Evolutionary conservation across 129 eudicot species (phyloP).

Genomic region (Ambrosia trifida): DNA sequence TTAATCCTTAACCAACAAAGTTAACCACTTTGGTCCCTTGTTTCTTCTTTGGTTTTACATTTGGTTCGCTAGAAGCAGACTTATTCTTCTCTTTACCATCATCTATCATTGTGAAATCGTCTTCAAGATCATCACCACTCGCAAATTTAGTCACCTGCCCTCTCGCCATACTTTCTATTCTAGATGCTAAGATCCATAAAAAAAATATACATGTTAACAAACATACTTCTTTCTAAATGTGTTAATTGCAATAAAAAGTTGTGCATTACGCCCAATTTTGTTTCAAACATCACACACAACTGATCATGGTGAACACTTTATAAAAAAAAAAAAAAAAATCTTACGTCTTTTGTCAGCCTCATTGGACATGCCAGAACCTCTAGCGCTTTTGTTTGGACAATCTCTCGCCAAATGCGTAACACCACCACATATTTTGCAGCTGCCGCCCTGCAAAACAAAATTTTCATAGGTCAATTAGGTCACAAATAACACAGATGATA

Average conservation of each 20-base stretch:
- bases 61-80: constrained; percentile 19
- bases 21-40: constrained; percentile 86
- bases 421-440: constrained; percentile 88
- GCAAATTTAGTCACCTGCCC: constrained; percentile 60
- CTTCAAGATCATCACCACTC: constrained; percentile 66
- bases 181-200: constrained; percentile 34
- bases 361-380: constrained; percentile 28
- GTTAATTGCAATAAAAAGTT: background rate
- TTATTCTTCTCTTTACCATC: constrained; percentile 23
- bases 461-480: background rate
- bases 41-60: constrained; percentile 59
- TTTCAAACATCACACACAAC: background rate
- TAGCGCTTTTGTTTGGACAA: constrained; percentile 71
- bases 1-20: constrained; percentile 54
- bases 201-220: background rate
- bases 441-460: constrained; percentile 69
- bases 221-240: background rate
- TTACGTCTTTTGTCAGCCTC: constrained; percentile 47
- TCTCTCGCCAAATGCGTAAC: constrained; percentile 91
- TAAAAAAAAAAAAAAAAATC: constrained; percentile 31
- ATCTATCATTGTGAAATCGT: constrained; percentile 58
- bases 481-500: background rate
- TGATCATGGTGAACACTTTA: background rate
- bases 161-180: constrained; percentile 42
- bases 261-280: background rate